These are phyloP conservation scores for Malus hybrid DNA, from an alignment of 331 rosid genomes.

Conservation along the genomic window DNA sequence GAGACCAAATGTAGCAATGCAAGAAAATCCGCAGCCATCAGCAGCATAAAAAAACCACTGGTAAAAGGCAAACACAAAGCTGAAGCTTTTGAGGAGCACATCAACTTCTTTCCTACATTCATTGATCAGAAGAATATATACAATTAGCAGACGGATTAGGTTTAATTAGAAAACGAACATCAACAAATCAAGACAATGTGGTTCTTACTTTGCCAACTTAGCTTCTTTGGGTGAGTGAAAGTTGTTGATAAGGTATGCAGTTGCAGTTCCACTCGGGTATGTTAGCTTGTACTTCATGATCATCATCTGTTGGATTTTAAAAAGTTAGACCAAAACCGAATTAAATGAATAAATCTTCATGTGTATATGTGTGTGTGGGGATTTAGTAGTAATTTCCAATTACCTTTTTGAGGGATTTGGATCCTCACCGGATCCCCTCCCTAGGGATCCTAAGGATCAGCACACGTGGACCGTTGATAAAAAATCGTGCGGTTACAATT, in stretches of 20 bases:
- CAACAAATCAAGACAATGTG: not conserved
- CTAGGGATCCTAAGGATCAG: too few species aligned
- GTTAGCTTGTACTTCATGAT: constrained; percentile 61
- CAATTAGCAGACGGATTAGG: not conserved
- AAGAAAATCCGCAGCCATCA: constrained; percentile 54
- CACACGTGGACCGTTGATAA: too few species aligned
- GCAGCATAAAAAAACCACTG: constrained; percentile 60
- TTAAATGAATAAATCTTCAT: not conserved
- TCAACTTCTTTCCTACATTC: constrained; percentile 53
- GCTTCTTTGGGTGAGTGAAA: constrained; percentile 84
- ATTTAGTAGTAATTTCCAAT: not conserved
- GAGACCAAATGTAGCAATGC: constrained; percentile 71
- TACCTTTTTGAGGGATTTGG: constrained; percentile 39
- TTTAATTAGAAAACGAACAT: too few species aligned
- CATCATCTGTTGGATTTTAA: constrained; percentile 39
- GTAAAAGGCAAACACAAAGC: constrained; percentile 49
- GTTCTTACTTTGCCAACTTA: constrained; percentile 54
- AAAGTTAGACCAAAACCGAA: not conserved
- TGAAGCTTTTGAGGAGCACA: constrained; percentile 46
- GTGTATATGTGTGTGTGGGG: not conserved
- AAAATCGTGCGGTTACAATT: too few species aligned
- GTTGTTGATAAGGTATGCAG: constrained; percentile 20
- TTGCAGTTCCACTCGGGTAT: constrained; percentile 74
- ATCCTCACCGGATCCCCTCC: too few species aligned
- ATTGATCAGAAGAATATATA: not conserved